phyloP scores from a whole-genome alignment of 1,284 basidiomycete species.

The Fistulina hepatica region DNA sequence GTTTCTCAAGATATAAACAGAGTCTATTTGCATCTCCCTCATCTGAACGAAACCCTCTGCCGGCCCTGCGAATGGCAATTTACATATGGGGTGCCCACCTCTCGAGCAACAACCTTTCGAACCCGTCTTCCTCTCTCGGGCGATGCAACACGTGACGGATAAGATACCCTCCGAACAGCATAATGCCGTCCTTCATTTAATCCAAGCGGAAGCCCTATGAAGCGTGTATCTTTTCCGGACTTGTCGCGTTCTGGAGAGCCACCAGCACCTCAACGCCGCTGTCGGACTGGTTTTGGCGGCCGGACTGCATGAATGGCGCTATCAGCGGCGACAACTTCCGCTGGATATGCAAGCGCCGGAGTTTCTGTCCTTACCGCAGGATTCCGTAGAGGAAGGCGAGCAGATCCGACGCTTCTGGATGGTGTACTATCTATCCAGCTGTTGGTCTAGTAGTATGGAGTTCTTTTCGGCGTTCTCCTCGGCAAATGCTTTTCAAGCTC shows the following conservation, averaged over 20 bases:
- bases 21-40: background rate
- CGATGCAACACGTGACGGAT: conserved; percentile 12
- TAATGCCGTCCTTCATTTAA: conserved; percentile 10
- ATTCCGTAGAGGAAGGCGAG: conserved; percentile 12
- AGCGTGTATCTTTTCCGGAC: conserved; percentile 11
- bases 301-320: conserved; percentile 10
- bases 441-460: background rate
- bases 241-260: conserved; percentile 11
- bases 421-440: conserved; percentile 6
- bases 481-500: conserved; percentile 1
- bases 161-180: background rate
- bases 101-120: conserved; percentile 12
- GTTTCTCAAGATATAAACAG: background rate
- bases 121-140: conserved; percentile 11
- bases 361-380: conserved; percentile 8
- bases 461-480: conserved; percentile 2
- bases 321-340: background rate
- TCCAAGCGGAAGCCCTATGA: conserved; percentile 13
- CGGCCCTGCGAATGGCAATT: background rate
- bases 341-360: background rate
- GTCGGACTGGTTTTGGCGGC: conserved; percentile 11
- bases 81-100: conserved; percentile 12
- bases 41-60: too few relatives aligned
- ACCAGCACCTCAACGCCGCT: conserved; percentile 11
- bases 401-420: conserved; percentile 13